Evolutionary conservation across 2,329 filamentous ascomycete genomes (phyloP), one percentile per base, ranked within the genome.

Genomic region (Akanthomyces muscarius): DNA sequence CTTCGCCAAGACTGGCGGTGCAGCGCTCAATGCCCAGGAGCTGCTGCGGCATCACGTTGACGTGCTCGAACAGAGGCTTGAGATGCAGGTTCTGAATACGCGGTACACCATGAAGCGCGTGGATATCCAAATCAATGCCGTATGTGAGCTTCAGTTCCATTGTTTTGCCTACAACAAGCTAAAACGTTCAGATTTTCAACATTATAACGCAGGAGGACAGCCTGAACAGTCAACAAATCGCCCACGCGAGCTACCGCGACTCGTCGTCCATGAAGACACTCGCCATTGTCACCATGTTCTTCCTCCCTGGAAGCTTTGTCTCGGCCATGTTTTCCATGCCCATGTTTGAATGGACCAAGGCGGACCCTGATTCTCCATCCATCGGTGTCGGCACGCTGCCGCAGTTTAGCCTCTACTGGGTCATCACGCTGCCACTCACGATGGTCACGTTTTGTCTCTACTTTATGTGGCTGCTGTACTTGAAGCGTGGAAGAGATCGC

Each of bases 221-320:
- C 64, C 67, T 74, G 50, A 71, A 71, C 63, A 75, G 72, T 51
- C 66, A 69, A 5, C 70, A 72, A 55, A 75, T 77, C 25, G 75
- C 75, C 2, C 65, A 71, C 21, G 73, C 71, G 14, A 76, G 71
- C 61, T 73, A 75, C 61, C 74, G 76, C 18, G 76, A 79, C 60
- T 75, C 76, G n/a, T 73, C 75, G 0, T 76, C 76, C 2, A 78
- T 78, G 77, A 78, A 77, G 69, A 78, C 75, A 8, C 65, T 78
- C 25, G 77, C 77, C 21, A 69, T 78, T 23, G 75, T 79, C 23
- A 76, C 77, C 63, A 78, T 78, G 76, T 71, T 78, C 42, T 78
- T 78, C 66, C 70, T 79, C 2, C 77, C 77, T 0, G 76, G 76
- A 0, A 78, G 73, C 62, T 79, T 79, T 59, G 70, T 78, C 18